Base-by-base conservation (phyloP, 495 filamentous ascomycete genomes). In the Elasticomyces elasticus region DNA sequence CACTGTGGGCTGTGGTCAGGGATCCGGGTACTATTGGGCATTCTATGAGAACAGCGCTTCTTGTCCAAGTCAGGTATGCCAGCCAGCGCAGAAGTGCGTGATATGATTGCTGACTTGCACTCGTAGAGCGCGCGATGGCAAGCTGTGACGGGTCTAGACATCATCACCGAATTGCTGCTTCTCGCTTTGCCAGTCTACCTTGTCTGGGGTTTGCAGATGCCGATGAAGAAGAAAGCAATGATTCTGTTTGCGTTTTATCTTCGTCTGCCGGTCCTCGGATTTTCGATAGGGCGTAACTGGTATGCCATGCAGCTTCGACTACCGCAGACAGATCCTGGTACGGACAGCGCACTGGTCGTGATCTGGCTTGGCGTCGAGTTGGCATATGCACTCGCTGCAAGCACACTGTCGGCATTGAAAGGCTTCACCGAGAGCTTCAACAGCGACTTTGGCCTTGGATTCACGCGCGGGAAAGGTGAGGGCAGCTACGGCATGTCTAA, bases 371-470 rank as follows among this genome's bases (percentile, higher is more conserved):
- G 61, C 31, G 38, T 64, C 26, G 52, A 62, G 26, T 48, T 62
- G 15, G 49, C 49, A 44, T 64, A 54, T 35, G 49, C 56, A 0
- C 46, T 64, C 17, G 43, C 62, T 5, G 47, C 62, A 7, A 52
- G 55, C 43, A 64, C 62, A 5, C 49, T 64, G 4, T 52, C 62
- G 4, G 51, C 46, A 1, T 28, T 62, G 40, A 62, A 62, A 42
- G 43, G 55, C 11, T 64, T 64, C 56, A 62, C 62, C 33, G 51
- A 57, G 27, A 52, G 50, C 27, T 64, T 64, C 56, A 53, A 64
- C 46, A 51, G 55, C 15, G 52, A 52, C 23, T 62, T 64, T 38
- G 62, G 59, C 12, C 46, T 56, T 13, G 47, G 37, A 11, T 53
- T 53, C 40, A 45, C 50, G 13, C 35, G 50, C 5, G 50, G 50